Evolutionary conservation across 257 asterid genomes (phyloP).

Genomic region (Fraxinus excelsior): DNA sequence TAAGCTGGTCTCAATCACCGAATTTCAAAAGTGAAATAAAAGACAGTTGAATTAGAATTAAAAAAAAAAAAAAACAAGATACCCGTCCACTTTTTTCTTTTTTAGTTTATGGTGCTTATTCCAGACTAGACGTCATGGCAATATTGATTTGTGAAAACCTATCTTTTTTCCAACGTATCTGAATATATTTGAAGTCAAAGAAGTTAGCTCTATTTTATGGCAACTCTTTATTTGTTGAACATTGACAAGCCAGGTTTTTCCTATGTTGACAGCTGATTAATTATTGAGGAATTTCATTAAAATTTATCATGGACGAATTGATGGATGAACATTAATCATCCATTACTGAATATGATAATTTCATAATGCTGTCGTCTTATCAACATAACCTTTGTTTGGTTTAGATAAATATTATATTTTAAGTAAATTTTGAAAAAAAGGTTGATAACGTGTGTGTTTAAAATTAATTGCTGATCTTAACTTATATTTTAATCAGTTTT

Average conservation of each 20-base stretch:
- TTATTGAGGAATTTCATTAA: not conserved
- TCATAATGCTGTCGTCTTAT: not conserved
- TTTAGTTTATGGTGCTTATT: not conserved
- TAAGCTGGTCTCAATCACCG: too few species aligned
- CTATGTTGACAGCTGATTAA: not conserved
- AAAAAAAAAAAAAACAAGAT: not conserved
- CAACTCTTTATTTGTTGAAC: not conserved
- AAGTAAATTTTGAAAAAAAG: too few species aligned
- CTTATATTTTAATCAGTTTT: too few species aligned
- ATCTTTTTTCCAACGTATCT: not conserved
- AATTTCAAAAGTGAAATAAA: too few species aligned
- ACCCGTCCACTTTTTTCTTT: not conserved
- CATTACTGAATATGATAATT: too few species aligned
- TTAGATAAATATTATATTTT: too few species aligned
- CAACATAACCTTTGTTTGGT: not conserved
- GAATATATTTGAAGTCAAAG: not conserved
- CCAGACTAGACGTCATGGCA: not conserved
- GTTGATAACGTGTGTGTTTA: too few species aligned
- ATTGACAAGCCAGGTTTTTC: not conserved
- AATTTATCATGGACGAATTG: not conserved
- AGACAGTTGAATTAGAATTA: too few species aligned
- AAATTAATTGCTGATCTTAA: too few species aligned
- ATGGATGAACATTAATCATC: not conserved
- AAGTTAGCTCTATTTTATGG: not conserved
- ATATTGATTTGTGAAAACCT: not conserved